These are phyloP conservation scores for Schrenkiella parvula DNA, from an alignment of 345 rosid genomes.

Conservation along the genomic window DNA sequence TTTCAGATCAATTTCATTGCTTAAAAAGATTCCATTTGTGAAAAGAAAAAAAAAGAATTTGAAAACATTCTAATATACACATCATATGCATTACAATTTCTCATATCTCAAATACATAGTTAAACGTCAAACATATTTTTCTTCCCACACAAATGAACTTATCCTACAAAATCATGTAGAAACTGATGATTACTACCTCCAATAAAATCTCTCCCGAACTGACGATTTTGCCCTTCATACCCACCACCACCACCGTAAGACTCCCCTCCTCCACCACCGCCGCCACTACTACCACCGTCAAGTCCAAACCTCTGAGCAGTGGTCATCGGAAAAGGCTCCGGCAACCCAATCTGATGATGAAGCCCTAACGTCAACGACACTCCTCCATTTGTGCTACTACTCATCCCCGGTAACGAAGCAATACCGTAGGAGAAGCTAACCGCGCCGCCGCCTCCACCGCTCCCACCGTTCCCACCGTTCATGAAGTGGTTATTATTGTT, in stretches of 20 bases:
- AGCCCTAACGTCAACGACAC: constrained; percentile 86
- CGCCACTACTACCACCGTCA: constrained; percentile 43
- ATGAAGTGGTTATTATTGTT: constrained; percentile 32
- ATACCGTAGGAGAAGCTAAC: constrained; percentile 34
- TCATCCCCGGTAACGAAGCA: constrained; percentile 29
- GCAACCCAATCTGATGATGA: constrained; percentile 69
- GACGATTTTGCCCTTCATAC: constrained; percentile 58
- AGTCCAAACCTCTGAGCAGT: constrained; percentile 68
- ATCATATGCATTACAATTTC: constrained; percentile 16
- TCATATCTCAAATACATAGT: constrained; percentile 7
- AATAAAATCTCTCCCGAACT: constrained; percentile 61
- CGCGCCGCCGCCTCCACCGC: constrained; percentile 34
- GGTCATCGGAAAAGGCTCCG: constrained; percentile 63
- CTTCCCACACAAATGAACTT: constrained; percentile 30
- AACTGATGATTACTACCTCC: constrained; percentile 67
- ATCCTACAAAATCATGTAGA: constrained; percentile 87
- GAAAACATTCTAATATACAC: constrained; percentile 31
- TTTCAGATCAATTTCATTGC: neutral
- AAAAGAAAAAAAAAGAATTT: neutral
- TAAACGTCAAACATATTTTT: constrained; percentile 7
- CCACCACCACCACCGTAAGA: constrained; percentile 43
- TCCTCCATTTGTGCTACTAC: constrained; percentile 38
- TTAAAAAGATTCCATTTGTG: neutral
- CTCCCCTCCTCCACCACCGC: constrained; percentile 43
- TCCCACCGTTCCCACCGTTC: constrained; percentile 38